phyloP scores from a whole-genome alignment of 176 grass and related monocot genomes.

The Tuctoria greenei region DNA sequence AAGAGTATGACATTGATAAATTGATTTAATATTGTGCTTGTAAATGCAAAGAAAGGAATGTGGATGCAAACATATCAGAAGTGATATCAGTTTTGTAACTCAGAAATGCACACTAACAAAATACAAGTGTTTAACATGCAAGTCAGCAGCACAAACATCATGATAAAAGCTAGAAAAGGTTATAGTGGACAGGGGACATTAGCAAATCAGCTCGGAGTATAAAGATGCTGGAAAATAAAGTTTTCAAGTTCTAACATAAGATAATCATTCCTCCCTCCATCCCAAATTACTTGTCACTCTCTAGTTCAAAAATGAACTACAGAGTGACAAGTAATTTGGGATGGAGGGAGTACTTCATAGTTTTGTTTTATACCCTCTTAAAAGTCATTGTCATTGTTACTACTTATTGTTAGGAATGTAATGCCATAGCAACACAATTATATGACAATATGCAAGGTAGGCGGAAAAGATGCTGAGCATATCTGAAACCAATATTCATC shows the following conservation, averaged over 20 bases:
- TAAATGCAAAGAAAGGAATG: neutral
- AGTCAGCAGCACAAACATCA: slow-evolving; percentile 12
- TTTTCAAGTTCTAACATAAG: neutral
- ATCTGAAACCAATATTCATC: too few relatives aligned
- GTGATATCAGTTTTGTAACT: neutral
- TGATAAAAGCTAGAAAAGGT: slow-evolving; percentile 6
- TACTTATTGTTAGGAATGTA: neutral
- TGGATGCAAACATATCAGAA: slow-evolving; percentile 17
- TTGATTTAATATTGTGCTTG: neutral
- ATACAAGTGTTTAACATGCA: slow-evolving; percentile 11
- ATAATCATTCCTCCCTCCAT: too few relatives aligned
- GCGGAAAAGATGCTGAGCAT: neutral
- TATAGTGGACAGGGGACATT: neutral
- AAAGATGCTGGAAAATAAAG: neutral
- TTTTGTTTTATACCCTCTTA: slow-evolving; percentile 4
- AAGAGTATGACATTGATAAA: neutral
- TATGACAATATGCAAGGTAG: neutral
- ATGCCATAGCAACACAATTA: neutral
- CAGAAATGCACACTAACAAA: neutral
- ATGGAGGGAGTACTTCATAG: too few relatives aligned
- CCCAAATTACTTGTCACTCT: too few relatives aligned
- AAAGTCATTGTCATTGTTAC: neutral
- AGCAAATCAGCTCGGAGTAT: neutral
- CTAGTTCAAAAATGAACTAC: too few relatives aligned
- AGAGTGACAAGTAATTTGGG: too few relatives aligned